A percentile compares a stretch with the other conserved stretches of the same genome.
Conservation (phyloP, 768 basidiomycete species). For the Mrakia gelida region DNA sequence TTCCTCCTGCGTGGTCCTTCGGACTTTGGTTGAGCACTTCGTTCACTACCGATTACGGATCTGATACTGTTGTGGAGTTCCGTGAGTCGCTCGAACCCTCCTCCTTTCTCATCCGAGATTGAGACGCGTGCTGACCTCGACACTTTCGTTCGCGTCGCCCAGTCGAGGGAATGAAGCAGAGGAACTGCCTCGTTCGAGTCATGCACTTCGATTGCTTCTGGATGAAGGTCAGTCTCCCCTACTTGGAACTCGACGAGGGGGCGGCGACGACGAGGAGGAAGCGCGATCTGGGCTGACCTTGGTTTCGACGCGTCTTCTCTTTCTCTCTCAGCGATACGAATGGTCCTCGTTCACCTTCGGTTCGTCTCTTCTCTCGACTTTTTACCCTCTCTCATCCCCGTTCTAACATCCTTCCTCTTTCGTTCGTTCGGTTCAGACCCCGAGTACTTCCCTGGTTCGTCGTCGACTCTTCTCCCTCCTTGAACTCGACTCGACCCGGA, state of each 20-base stretch:
- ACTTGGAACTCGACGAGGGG: neutral
- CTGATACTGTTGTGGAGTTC: constrained; percentile 58
- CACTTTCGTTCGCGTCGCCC: neutral
- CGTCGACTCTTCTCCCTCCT: neutral
- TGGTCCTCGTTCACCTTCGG: constrained; percentile 55
- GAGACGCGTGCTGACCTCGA: neutral
- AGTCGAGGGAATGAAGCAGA: constrained; percentile 61
- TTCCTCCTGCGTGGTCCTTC: constrained; percentile 69
- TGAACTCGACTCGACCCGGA: neutral
- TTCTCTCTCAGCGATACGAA: constrained; percentile 5
- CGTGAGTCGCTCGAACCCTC: neutral
- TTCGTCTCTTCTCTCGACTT: neutral
- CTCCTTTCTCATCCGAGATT: neutral
- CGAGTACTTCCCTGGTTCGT: constrained; percentile 57
- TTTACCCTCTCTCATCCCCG: no score
- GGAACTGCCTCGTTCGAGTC: constrained; percentile 53
- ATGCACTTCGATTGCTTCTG: constrained; percentile 50
- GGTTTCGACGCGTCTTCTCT: neutral
- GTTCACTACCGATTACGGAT: constrained; percentile 63
- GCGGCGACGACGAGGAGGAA: no score
- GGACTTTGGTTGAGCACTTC: constrained; percentile 74
- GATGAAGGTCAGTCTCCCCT: constrained; percentile 35
- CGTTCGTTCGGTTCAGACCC: constrained; percentile 48
- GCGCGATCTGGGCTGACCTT: neutral
- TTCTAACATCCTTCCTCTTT: neutral